These are phyloP conservation scores for Cystobasidiopsis lactophilus DNA, from an alignment of 768 basidiomycete genomes.

Conservation along the genomic window DNA sequence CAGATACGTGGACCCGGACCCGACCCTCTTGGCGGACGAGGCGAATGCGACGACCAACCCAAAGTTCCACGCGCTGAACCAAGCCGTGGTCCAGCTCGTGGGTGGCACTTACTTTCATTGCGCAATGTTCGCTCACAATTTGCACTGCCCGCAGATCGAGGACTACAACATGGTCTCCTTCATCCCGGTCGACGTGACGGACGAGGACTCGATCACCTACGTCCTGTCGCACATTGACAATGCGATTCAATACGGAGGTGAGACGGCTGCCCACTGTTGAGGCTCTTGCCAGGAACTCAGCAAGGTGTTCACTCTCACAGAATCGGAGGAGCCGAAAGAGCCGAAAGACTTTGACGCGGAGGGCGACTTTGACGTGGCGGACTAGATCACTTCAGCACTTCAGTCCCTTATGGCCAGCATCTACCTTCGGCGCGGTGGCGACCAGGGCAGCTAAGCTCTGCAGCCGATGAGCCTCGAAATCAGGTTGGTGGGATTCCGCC, in stretches of 20 bases:
- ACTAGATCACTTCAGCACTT: too few relatives aligned
- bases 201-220: conserved; percentile 67
- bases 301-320: too few relatives aligned
- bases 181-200: conserved; percentile 74
- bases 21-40: conserved; percentile 46
- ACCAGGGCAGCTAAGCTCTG: too few relatives aligned
- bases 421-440: too few relatives aligned
- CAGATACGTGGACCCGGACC: conserved; percentile 89
- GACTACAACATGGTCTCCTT: conserved; percentile 96
- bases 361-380: too few relatives aligned
- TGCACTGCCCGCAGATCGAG: conserved; percentile 50
- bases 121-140: not conserved
- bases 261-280: too few relatives aligned
- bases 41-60: conserved; percentile 36
- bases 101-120: conserved; percentile 20
- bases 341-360: too few relatives aligned
- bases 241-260: conserved; percentile 82
- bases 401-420: too few relatives aligned
- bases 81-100: conserved; percentile 85
- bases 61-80: conserved; percentile 77
- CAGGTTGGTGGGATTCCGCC: too few relatives aligned
- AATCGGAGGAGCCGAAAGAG: too few relatives aligned
- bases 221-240: conserved; percentile 92
- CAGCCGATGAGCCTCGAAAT: too few relatives aligned
- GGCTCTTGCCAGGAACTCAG: too few relatives aligned